A percentile compares a stretch with the other conserved stretches of the same genome.
These are phyloP conservation scores for Zoysia japonica DNA, from an alignment of 176 grass and related monocot genomes.

Conservation along the genomic window DNA sequence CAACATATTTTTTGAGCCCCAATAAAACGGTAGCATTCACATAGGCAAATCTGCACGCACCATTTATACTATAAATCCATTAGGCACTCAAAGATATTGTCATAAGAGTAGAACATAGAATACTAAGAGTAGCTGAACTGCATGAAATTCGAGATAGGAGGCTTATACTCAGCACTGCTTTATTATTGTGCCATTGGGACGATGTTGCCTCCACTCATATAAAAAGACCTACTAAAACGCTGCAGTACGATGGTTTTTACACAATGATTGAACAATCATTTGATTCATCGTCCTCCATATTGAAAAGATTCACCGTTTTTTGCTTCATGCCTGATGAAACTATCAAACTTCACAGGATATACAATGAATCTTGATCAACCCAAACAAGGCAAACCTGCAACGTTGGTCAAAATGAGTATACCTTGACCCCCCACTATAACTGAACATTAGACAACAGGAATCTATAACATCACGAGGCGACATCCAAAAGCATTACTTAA, in stretches of 20 bases:
- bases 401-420: neutral
- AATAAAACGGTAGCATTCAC: too few relatives aligned
- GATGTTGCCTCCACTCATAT: conserved; percentile 14
- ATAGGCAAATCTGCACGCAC: neutral
- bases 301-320: neutral
- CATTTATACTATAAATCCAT: neutral
- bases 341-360: neutral
- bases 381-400: neutral
- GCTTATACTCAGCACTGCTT: neutral
- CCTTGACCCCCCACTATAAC: neutral
- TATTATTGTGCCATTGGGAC: neutral
- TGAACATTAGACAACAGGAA: neutral
- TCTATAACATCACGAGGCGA: neutral
- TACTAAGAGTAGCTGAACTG: neutral
- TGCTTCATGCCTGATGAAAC: neutral
- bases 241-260: conserved; percentile 33
- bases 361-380: neutral
- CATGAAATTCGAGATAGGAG: neutral
- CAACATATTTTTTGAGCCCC: too few relatives aligned
- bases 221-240: conserved; percentile 7
- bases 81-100: neutral
- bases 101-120: neutral
- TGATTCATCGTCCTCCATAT: neutral
- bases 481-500: neutral
- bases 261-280: neutral